phyloP scores from a whole-genome alignment of 176 grass and related monocot genomes.

The Bonia amplexicaulis region DNA sequence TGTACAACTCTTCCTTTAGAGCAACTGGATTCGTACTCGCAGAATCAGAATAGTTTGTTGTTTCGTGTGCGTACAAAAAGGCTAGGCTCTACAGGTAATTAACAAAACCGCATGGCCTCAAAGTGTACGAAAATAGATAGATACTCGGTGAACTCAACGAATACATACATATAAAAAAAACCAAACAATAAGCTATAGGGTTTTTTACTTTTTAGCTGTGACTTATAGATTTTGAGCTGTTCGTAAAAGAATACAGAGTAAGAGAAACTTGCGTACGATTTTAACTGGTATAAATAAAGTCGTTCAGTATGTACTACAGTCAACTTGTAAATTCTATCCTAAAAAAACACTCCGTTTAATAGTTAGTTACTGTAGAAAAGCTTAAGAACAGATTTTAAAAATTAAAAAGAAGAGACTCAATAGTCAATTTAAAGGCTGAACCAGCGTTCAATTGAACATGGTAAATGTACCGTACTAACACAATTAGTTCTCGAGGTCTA shows the following conservation, averaged over 20 bases:
- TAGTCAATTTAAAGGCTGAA: constrained; percentile 25
- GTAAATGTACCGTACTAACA: background rate
- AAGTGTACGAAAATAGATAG: constrained; percentile 1
- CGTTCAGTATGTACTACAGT: too few relatives aligned
- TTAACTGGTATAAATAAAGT: too few relatives aligned
- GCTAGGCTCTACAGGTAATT: background rate
- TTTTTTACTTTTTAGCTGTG: too few relatives aligned
- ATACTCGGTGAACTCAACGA: constrained; percentile 7
- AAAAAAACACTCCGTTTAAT: too few relatives aligned
- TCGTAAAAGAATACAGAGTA: too few relatives aligned
- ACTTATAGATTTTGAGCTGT: too few relatives aligned
- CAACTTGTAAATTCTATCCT: too few relatives aligned
- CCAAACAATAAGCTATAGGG: background rate
- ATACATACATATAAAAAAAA: constrained; percentile 5
- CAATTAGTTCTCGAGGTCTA: background rate
- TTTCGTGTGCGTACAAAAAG: background rate
- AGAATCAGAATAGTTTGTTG: background rate
- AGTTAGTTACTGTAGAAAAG: too few relatives aligned
- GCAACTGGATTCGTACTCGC: background rate
- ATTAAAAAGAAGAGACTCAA: too few relatives aligned
- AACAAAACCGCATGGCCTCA: constrained; percentile 3
- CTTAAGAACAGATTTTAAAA: too few relatives aligned
- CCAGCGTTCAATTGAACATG: constrained; percentile 27
- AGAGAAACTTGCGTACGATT: too few relatives aligned
- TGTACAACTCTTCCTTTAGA: background rate